Evolutionary conservation across 306 rosid genomes (phyloP).

Genomic region (Cicer pinnatifidum): DNA sequence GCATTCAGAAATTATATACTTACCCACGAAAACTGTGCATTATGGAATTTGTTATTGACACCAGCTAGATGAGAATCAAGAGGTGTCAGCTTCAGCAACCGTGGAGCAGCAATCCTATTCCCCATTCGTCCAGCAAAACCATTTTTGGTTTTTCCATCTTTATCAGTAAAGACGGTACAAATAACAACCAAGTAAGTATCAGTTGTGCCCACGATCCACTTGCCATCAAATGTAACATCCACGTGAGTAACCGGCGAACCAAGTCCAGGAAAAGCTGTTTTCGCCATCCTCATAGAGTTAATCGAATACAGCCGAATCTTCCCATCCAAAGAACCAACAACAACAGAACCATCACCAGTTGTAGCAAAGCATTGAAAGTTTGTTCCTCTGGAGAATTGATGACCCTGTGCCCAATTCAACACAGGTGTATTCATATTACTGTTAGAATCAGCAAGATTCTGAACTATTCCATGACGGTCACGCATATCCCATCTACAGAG

Average conservation of each 20-base stretch:
- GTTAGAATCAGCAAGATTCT: slow-evolving; percentile 66
- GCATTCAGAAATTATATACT: slow-evolving; percentile 33
- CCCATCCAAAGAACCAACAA: slow-evolving; percentile 93
- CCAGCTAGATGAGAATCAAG: slow-evolving; percentile 96
- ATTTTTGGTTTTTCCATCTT: slow-evolving; percentile 83
- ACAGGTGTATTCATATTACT: slow-evolving; percentile 52
- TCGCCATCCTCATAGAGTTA: slow-evolving; percentile 90
- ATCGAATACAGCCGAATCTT: slow-evolving; percentile 85
- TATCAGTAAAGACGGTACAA: slow-evolving; percentile 81
- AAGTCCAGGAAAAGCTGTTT: slow-evolving; percentile 96
- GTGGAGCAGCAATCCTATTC: slow-evolving; percentile 86
- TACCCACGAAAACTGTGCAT: slow-evolving; percentile 98
- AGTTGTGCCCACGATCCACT: slow-evolving; percentile 94
- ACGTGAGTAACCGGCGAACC: slow-evolving; percentile 94
- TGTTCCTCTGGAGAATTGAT: slow-evolving; percentile 92
- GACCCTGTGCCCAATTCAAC: slow-evolving; percentile 93
- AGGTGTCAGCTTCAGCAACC: slow-evolving; percentile 90
- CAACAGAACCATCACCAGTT: slow-evolving; percentile 95
- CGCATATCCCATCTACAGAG: slow-evolving; percentile 99
- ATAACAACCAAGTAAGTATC: slow-evolving; percentile 80
- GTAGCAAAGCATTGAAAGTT: slow-evolving; percentile 97
- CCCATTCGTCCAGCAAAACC: slow-evolving; percentile 97
- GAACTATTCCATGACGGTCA: slow-evolving; percentile 89
- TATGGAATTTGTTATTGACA: slow-evolving; percentile 75
- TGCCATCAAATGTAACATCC: slow-evolving; percentile 94